Percentiles rank a stretch among this genome's conserved stretches.
phyloP scores from a whole-genome alignment of 257 asterid species.

The Verbascum thapsus region DNA sequence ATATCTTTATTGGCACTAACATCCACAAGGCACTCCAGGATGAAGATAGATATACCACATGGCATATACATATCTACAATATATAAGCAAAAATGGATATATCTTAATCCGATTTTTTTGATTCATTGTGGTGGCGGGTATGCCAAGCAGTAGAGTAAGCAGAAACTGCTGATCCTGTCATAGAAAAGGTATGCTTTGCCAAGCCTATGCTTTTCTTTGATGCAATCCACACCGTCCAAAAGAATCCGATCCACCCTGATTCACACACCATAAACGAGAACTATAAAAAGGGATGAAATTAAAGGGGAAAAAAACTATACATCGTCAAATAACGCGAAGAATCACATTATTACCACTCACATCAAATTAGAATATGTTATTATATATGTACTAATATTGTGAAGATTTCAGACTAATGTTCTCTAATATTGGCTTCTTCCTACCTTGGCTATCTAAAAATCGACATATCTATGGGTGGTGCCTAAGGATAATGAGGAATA shows the following conservation, averaged over 20 bases:
- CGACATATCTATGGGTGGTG: too few species aligned
- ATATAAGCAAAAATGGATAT: neutral
- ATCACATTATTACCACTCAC: too few species aligned
- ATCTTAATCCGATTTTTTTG: conserved; percentile 31
- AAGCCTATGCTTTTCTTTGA: conserved; percentile 49
- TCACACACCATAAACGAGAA: neutral
- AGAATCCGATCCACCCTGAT: conserved; percentile 87
- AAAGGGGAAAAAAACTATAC: too few species aligned
- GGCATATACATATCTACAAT: conserved; percentile 1
- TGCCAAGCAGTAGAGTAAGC: conserved; percentile 53
- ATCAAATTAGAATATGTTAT: too few species aligned
- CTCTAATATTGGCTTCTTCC: too few species aligned
- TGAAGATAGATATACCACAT: neutral
- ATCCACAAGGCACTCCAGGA: neutral
- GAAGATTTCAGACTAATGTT: too few species aligned
- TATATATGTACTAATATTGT: too few species aligned
- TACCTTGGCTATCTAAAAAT: too few species aligned
- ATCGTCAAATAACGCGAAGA: too few species aligned
- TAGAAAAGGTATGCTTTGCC: conserved; percentile 54
- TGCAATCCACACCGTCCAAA: conserved; percentile 58
- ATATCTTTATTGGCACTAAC: conserved; percentile 22
- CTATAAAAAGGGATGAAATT: neutral
- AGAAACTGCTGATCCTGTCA: conserved; percentile 67
- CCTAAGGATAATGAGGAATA: too few species aligned
- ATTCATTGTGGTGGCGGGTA: conserved; percentile 19